Evolutionary conservation across 2,329 filamentous ascomycete species (phyloP).

Genomic region (Alternaria gansuensis): DNA sequence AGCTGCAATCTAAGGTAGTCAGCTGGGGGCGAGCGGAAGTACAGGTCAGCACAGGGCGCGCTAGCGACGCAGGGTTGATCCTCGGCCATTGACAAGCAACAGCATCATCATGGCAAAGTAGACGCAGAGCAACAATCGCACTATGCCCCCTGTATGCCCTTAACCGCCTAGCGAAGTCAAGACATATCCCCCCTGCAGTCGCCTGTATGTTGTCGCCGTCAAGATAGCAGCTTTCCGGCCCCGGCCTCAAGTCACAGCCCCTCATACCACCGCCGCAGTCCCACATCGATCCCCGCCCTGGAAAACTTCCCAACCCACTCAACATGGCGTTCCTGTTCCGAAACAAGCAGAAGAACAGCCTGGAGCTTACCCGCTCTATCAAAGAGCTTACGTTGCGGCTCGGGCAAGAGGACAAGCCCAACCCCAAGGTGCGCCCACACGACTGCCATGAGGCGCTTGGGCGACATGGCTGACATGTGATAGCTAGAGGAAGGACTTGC

Average conservation of each 20-base stretch:
- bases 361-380: constrained; percentile 69
- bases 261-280: constrained; percentile 29
- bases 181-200: constrained; percentile 22
- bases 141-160: constrained; percentile 23
- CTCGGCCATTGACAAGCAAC: constrained; percentile 27
- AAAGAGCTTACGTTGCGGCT: constrained; percentile 71
- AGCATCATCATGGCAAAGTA: constrained; percentile 32
- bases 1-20: neutral
- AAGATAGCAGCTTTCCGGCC: constrained; percentile 46
- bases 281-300: constrained; percentile 27
- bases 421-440: constrained; percentile 61
- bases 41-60: constrained; percentile 12
- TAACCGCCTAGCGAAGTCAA: constrained; percentile 17
- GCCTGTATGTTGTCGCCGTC: constrained; percentile 44
- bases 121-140: constrained; percentile 37
- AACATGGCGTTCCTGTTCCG: constrained; percentile 77
- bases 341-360: constrained; percentile 67
- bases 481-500: constrained; percentile 87
- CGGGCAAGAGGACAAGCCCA: constrained; percentile 63
- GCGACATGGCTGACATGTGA: constrained; percentile 31
- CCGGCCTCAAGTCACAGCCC: constrained; percentile 40
- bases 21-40: constrained; percentile 21
- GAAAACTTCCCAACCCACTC: constrained; percentile 26
- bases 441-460: constrained; percentile 6
- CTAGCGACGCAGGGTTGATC: constrained; percentile 29